Base-by-base conservation (phyloP, 2,329 filamentous ascomycete genomes). In the Chaetomium olivaceum region DNA sequence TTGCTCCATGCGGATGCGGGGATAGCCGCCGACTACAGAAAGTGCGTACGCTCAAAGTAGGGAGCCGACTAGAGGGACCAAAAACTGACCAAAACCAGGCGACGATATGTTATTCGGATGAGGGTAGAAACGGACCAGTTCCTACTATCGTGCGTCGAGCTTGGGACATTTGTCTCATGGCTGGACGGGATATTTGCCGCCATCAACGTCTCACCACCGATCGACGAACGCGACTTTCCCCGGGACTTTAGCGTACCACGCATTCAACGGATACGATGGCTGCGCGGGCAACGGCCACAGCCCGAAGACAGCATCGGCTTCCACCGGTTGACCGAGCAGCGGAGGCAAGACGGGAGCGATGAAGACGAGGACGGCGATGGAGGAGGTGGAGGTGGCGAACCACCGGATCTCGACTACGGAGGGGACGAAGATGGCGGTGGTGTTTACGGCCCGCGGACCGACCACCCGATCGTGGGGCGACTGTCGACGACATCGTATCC, bases 1-100 rank as follows among this genome's bases (percentile, higher is more conserved):
- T 80, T 93, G 57, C 84, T 91, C 69, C 88, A 92, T 74, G 90
- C 90, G 25, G 90, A 93, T 76, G 86, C 90, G 25, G 90, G 90
- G 12, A 85, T 92, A 67, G 90, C 91, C 11, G 84, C 87, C 19
- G 90, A 93, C 76, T 89, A 91, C 74, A 82, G 84, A 71, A 91
- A 91, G 83, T 88, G 76, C 71, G 85, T 80, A 50, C 21, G 3
- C 27, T 33, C 12, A 2, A n/a, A 25, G 14, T 19, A 8, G 8
- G 39, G 50, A 19, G 43, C 9, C 36, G 29, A 19, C 52, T 52
- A 52, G n/a, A 9, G 19, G 36, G 36, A 14, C 23, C 4, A 39
- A 21, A 29, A 56, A 58, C 66, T 69, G 61, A 69, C 65, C n/a
- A 39, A 27, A 33, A 62, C 2, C 63, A 87, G 84, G 73, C 82